Evolutionary conservation across 495 filamentous ascomycete species (phyloP), one percentile per base, ranked within the genome.

Genomic region (Pseudevernia furfuracea): DNA sequence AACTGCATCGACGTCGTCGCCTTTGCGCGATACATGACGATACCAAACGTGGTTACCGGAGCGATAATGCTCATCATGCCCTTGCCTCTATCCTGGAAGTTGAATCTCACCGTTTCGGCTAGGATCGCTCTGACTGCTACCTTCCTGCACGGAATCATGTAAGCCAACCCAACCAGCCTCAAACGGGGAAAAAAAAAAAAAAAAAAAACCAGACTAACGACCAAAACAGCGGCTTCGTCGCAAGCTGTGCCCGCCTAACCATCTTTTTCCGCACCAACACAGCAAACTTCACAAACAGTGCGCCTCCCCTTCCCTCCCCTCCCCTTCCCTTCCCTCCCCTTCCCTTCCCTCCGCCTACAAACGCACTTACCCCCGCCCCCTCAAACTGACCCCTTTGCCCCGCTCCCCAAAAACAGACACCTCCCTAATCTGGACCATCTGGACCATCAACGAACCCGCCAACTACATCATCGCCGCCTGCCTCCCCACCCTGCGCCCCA

Each of bases 401-500:
- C n/a, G n/a, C n/a, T n/a, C n/a, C n/a, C n/a, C n/a, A n/a, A n/a
- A n/a, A n/a, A n/a, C 61, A 62, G 78, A 57, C 70, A 65, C 61
- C 63, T 71, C 59, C 58, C 71, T 63, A 64, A 36, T 62, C 32
- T 70, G 70, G 19, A 69, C 71, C 12, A 73, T 78, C 55, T 81
- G 76, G 75, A 78, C 77, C 39, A 71, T 75, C 15, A 72, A 77
- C 39, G 78, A 80, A 60, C 72, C 78, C 10, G 74, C 77, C 34
- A 72, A 76, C 48, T 77, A 78, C 48, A 70, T 80, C 52, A 78
- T 81, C 39, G 75, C 76, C 60, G 75, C 77, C 21, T 78, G 79
- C 60, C 69, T 81, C n/a, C 77, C 76, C 0, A 77, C 78, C 11
- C 71, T 78, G 38, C 75, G 77, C 11, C 78, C 78, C 8, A 63